phyloP scores from a whole-genome alignment of 768 basidiomycete species.

The Termitomyces sp. region DNA sequence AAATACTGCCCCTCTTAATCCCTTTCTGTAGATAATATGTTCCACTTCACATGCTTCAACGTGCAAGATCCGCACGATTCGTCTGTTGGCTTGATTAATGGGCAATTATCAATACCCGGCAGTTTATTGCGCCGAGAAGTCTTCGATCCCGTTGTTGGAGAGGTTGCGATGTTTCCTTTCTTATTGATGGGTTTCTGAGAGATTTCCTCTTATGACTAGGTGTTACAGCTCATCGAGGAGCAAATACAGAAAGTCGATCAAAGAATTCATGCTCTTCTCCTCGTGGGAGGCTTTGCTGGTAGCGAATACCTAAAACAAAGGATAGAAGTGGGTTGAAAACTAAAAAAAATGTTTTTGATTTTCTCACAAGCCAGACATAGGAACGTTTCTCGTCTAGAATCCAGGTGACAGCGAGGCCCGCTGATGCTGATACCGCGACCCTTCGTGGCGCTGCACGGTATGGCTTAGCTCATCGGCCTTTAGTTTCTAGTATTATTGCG shows the following conservation, averaged over 20 bases:
- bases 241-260: slow-evolving; percentile 68
- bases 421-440: slow-evolving; percentile 87
- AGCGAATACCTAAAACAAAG: slow-evolving; percentile 81
- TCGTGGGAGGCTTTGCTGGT: slow-evolving; percentile 88
- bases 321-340: slow-evolving; percentile 54
- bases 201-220: slow-evolving; percentile 36
- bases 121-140: slow-evolving; percentile 76
- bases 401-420: slow-evolving; percentile 74
- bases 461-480: slow-evolving; percentile 68
- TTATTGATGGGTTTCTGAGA: not conserved
- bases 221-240: slow-evolving; percentile 74
- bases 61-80: slow-evolving; percentile 80
- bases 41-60: slow-evolving; percentile 90
- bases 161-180: slow-evolving; percentile 41
- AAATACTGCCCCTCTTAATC: not conserved
- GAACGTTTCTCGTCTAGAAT: slow-evolving; percentile 65
- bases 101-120: slow-evolving; percentile 81
- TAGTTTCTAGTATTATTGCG: slow-evolving; percentile 80
- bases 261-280: slow-evolving; percentile 75
- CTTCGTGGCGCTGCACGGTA: slow-evolving; percentile 86
- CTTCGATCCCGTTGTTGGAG: slow-evolving; percentile 84
- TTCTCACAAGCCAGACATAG: slow-evolving; percentile 27
- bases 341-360: slow-evolving; percentile 9
- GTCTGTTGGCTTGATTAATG: slow-evolving; percentile 75
- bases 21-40: slow-evolving; percentile 61